A percentile compares a stretch with the other conserved stretches of the same genome.
Conservation (phyloP, 495 filamentous ascomycete species). For the Achaetomiella virescens region DNA sequence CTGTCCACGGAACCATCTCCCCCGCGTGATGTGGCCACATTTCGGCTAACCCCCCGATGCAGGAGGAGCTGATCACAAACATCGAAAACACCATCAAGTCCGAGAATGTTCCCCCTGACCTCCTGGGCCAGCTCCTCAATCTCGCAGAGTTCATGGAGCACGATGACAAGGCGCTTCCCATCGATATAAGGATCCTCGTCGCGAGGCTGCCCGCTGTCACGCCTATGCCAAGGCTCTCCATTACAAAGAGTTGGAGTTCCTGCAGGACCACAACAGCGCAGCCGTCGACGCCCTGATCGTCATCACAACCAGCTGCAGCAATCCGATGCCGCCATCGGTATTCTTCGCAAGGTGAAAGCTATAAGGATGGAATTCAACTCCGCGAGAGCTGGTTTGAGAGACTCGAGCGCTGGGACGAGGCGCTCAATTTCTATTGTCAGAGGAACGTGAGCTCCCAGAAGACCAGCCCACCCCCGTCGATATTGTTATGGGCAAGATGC, state of each 20-base stretch:
- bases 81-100: slow-evolving; percentile 93
- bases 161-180: slow-evolving; percentile 94
- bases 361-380: slow-evolving; percentile 82
- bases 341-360: slow-evolving; percentile 87
- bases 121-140: slow-evolving; percentile 90
- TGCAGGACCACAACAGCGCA: slow-evolving; percentile 92
- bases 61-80: slow-evolving; percentile 89
- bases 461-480: slow-evolving; percentile 65
- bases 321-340: slow-evolving; percentile 94
- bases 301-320: slow-evolving; percentile 97
- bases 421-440: slow-evolving; percentile 82
- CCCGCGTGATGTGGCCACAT: neutral
- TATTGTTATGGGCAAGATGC: slow-evolving; percentile 98
- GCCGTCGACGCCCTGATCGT: slow-evolving; percentile 95
- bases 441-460: slow-evolving; percentile 62
- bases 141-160: slow-evolving; percentile 99
- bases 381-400: slow-evolving; percentile 99
- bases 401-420: slow-evolving; percentile 95
- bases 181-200: slow-evolving; percentile 87
- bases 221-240: slow-evolving; percentile 97
- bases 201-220: slow-evolving; percentile 91
- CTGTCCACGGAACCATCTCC: too few species aligned
- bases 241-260: slow-evolving; percentile 97
- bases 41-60: slow-evolving; percentile 13
- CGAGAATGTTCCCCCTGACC: slow-evolving; percentile 87